Conservation (phyloP, 441 rosid species). For the Geranium incanum region DNA sequence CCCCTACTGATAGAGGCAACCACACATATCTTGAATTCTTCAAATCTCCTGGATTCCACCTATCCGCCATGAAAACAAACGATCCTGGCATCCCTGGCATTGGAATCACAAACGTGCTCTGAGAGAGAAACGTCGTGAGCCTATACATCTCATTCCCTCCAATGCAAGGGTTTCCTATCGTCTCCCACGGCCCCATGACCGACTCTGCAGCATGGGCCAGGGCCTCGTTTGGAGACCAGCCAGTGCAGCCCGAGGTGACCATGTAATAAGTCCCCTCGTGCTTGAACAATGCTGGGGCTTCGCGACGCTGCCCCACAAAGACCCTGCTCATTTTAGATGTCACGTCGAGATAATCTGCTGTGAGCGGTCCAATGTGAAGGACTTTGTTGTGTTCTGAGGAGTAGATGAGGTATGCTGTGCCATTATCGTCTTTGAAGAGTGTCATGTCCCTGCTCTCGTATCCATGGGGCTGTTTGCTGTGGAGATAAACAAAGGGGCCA, state of each 20-base stretch:
- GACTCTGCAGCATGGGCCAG: constrained; percentile 74
- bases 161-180: constrained; percentile 70
- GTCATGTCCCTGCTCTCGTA: constrained; percentile 91
- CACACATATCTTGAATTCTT: constrained; percentile 82
- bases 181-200: constrained; percentile 91
- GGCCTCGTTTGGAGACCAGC: constrained; percentile 97
- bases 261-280: constrained; percentile 67
- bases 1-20: constrained; percentile 70
- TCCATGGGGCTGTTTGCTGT: constrained; percentile 74
- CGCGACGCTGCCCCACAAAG: constrained; percentile 63
- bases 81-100: constrained; percentile 52
- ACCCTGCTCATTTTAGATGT: constrained; percentile 41
- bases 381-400: constrained; percentile 82
- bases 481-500: constrained; percentile 69
- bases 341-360: constrained; percentile 61
- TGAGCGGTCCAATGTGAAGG: constrained; percentile 76
- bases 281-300: constrained; percentile 88
- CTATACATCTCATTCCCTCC: constrained; percentile 68
- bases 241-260: constrained; percentile 84
- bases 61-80: constrained; percentile 81
- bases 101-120: constrained; percentile 73
- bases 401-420: constrained; percentile 65
- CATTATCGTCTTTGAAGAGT: constrained; percentile 72
- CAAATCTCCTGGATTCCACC: constrained; percentile 83
- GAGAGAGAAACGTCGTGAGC: constrained; percentile 67